Evolutionary conservation across 164 flowering plant genomes (phyloP).

Genomic region (Liquidambar formosana): DNA sequence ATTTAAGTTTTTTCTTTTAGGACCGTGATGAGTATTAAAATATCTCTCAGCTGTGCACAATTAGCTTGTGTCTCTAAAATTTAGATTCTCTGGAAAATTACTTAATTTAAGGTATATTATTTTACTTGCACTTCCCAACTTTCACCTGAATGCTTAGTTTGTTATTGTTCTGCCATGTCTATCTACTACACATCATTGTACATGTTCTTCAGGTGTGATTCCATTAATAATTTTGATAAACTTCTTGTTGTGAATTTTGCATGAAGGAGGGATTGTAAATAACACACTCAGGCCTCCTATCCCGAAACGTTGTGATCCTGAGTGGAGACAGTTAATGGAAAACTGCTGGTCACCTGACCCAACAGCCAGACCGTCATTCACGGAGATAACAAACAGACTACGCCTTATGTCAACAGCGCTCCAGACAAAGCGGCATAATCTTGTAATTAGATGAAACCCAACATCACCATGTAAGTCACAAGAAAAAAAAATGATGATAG

Average conservation of each 20-base stretch:
- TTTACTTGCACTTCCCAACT: neutral
- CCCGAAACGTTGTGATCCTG: constrained; percentile 52
- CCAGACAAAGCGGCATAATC: constrained; percentile 27
- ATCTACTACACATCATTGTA: neutral
- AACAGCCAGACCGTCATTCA: constrained; percentile 50
- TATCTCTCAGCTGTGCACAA: too few species aligned
- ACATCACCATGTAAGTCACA: too few species aligned
- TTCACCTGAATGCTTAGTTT: neutral
- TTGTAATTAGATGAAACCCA: too few species aligned
- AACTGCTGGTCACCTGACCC: constrained; percentile 65
- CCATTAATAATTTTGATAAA: neutral
- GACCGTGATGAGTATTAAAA: too few species aligned
- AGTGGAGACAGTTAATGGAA: constrained; percentile 61
- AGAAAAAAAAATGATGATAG: too few species aligned
- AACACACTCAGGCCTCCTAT: constrained; percentile 58
- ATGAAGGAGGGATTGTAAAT: constrained; percentile 59
- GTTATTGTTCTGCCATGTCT: neutral
- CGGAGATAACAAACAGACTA: constrained; percentile 47
- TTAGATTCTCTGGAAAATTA: too few species aligned
- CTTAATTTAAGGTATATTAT: too few species aligned
- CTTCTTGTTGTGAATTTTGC: neutral
- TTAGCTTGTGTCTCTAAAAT: too few species aligned
- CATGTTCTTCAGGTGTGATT: too few species aligned
- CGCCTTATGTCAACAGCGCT: constrained; percentile 43
- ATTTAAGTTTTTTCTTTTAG: neutral